phyloP scores from a whole-genome alignment of 345 rosid genomes.

The Combretum micranthum region DNA sequence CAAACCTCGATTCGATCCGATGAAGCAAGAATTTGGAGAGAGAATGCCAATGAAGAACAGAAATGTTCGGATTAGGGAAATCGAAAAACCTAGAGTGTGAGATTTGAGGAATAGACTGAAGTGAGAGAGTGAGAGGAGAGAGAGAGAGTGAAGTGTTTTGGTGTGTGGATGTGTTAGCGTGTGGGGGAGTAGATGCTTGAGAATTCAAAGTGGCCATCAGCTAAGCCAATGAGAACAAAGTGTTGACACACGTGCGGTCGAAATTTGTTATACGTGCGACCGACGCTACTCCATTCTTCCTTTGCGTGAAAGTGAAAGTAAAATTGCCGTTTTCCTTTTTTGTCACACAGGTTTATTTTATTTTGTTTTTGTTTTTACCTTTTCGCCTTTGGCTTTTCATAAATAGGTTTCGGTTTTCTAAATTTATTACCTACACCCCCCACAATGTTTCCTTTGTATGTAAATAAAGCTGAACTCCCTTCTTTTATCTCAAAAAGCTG shows the following conservation, averaged over 20 bases:
- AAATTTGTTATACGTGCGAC: constrained; percentile 52
- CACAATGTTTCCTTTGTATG: too few relatives aligned
- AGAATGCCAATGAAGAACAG: not conserved
- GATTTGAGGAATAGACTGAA: constrained; percentile 6
- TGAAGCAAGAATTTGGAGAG: not conserved
- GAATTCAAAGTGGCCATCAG: constrained; percentile 18
- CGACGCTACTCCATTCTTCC: constrained; percentile 32
- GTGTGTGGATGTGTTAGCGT: constrained; percentile 13
- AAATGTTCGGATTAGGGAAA: not conserved
- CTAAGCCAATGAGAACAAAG: constrained; percentile 19
- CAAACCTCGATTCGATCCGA: not conserved
- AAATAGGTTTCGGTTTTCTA: too few relatives aligned
- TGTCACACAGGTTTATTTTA: too few relatives aligned
- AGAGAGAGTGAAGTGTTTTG: not conserved
- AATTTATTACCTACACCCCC: too few relatives aligned
- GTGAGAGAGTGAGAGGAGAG: constrained; percentile 16
- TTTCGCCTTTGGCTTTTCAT: too few relatives aligned
- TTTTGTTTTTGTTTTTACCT: too few relatives aligned
- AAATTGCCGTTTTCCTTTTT: not conserved
- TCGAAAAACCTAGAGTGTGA: not conserved
- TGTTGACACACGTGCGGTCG: constrained; percentile 24
- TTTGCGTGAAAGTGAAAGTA: not conserved
- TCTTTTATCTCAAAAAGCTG: too few relatives aligned
- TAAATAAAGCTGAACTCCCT: too few relatives aligned
- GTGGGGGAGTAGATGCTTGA: constrained; percentile 9